These are phyloP conservation scores for Fusarium camptoceras DNA, from an alignment of 2,329 filamentous ascomycete genomes.

Conservation along the genomic window DNA sequence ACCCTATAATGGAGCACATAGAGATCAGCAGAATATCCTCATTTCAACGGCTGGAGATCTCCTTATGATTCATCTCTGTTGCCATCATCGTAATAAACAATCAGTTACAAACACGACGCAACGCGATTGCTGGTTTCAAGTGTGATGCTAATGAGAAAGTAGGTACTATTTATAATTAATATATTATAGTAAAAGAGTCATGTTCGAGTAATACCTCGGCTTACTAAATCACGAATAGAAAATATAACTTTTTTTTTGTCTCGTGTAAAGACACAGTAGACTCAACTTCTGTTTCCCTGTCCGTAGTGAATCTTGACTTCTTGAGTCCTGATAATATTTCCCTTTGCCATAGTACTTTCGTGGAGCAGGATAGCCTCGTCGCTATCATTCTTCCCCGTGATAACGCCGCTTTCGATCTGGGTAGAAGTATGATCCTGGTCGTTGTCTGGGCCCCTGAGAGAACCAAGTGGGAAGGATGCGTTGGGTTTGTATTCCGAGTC, in stretches of 20 bases:
- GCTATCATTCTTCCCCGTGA: neutral
- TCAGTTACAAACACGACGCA: no score
- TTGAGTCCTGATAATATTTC: neutral
- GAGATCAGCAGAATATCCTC: no score
- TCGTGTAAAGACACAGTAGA: neutral
- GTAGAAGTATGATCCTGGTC: neutral
- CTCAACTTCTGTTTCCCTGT: neutral
- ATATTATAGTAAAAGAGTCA: neutral
- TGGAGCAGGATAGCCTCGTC: constrained; percentile 1
- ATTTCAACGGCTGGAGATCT: no score
- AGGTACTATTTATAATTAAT: neutral
- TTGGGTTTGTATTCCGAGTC: neutral
- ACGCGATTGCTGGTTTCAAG: no score
- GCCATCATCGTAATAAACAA: no score
- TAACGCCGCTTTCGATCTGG: neutral
- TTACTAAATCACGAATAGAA: neutral
- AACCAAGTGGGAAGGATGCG: neutral
- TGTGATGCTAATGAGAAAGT: no score
- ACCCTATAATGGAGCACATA: no score
- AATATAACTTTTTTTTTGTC: neutral
- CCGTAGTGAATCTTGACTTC: neutral
- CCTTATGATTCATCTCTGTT: no score
- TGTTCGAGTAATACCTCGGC: no score
- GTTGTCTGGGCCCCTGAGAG: neutral
- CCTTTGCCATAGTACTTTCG: neutral